phyloP scores from a whole-genome alignment of 2,329 filamentous ascomycete species.

The Xylaria multiplex region DNA sequence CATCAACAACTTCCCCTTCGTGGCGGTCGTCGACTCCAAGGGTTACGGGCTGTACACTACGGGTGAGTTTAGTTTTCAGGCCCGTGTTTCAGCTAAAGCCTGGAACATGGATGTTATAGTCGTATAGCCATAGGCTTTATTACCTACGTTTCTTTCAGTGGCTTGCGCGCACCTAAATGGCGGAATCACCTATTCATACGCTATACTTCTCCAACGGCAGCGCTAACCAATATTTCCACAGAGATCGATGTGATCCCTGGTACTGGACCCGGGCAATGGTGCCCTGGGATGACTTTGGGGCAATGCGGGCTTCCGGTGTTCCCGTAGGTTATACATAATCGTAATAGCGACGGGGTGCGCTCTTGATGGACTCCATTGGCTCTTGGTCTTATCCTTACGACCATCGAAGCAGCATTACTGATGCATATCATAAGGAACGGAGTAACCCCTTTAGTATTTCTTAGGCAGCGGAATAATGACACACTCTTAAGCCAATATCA shows the following conservation, averaged over 20 bases:
- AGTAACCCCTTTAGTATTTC: too few species aligned
- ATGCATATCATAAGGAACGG: too few species aligned
- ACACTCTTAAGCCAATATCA: too few species aligned
- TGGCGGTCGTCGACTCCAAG: neutral
- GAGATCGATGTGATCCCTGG: neutral
- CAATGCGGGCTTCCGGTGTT: neutral
- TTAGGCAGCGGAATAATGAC: too few species aligned
- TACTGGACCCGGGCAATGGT: neutral
- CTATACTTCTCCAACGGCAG: neutral
- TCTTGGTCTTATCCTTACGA: too few species aligned
- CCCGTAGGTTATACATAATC: too few species aligned
- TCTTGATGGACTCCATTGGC: too few species aligned
- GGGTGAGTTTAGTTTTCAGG: neutral
- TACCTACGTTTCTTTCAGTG: too few species aligned
- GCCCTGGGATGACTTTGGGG: neutral
- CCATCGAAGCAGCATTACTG: too few species aligned
- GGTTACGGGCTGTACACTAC: neutral
- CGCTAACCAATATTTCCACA: neutral
- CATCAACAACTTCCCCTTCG: constrained; percentile 3
- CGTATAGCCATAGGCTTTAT: neutral
- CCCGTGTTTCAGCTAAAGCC: neutral
- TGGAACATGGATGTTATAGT: neutral
- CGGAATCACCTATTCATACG: too few species aligned
- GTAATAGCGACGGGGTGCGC: too few species aligned
- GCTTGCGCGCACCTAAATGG: too few species aligned